Percentiles rank a stretch among this genome's conserved stretches.
These are phyloP conservation scores for Pythium coloratum DNA, from an alignment of 352 stramenopile genomes.

Conservation along the genomic window DNA sequence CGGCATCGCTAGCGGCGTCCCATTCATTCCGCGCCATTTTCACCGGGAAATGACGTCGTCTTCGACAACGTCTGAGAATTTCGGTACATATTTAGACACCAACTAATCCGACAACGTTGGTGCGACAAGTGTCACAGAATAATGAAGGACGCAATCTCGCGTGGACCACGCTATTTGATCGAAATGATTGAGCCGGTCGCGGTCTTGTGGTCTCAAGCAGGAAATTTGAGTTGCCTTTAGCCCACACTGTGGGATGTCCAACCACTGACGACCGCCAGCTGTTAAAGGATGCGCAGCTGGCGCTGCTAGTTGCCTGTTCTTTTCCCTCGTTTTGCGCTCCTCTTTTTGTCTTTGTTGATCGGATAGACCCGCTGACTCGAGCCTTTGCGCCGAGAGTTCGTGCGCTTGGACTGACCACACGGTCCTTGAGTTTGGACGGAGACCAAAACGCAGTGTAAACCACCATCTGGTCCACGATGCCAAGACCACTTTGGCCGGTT, in stretches of 20 bases:
- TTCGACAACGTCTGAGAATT: slow-evolving; percentile 19
- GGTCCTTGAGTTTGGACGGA: not conserved
- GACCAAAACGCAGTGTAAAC: not conserved
- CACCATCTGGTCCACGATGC: not conserved
- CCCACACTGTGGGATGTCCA: not conserved
- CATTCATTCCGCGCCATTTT: slow-evolving; percentile 24
- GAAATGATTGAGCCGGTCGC: not conserved
- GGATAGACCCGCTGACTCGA: not conserved
- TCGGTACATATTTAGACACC: not conserved
- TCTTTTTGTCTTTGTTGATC: not conserved
- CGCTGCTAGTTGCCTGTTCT: not conserved
- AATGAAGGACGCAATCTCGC: not conserved
- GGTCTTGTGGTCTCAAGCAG: not conserved
- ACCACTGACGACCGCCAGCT: slow-evolving; percentile 1
- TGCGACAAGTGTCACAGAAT: slow-evolving; percentile 2
- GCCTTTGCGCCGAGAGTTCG: not conserved
- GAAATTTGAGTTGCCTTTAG: not conserved
- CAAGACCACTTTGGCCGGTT: not conserved
- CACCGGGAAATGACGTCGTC: not conserved
- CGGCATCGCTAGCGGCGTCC: slow-evolving; percentile 6
- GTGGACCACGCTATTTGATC: not conserved
- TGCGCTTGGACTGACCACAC: not conserved
- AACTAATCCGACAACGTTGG: not conserved
- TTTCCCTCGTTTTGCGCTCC: not conserved
- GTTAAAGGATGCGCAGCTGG: not conserved